phyloP scores from a whole-genome alignment of 495 filamentous ascomycete species.

The Neurospora sublineolata region DNA sequence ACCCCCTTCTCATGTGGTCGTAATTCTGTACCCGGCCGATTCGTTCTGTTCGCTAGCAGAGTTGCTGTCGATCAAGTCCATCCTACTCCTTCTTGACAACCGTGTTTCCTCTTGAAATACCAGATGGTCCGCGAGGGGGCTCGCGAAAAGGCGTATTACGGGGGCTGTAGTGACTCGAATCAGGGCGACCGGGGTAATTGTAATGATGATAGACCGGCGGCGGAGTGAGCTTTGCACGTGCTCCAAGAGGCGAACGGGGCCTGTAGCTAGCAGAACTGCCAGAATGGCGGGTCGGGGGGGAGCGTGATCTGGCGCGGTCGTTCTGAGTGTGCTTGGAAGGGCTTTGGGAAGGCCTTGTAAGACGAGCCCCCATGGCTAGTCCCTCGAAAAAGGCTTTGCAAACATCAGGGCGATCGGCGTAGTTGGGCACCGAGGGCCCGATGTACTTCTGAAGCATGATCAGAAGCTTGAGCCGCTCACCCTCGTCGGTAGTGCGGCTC shows the following conservation, averaged over 20 bases:
- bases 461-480: conserved; percentile 1
- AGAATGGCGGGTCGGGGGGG: neutral
- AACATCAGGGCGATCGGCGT: conserved; percentile 3
- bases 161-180: conserved; percentile 2
- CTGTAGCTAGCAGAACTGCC: neutral
- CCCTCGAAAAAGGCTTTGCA: conserved; percentile 22
- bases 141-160: neutral
- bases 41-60: neutral
- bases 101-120: neutral
- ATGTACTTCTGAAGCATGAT: neutral
- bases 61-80: neutral
- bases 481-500: neutral
- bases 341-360: neutral
- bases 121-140: neutral
- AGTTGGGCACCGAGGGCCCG: conserved; percentile 2
- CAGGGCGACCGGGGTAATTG: neutral
- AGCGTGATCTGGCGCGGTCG: neutral
- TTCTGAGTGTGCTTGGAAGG: neutral
- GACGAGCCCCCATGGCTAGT: conserved; percentile 14
- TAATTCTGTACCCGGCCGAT: neutral
- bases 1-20: neutral
- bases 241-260: conserved; percentile 10
- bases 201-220: neutral
- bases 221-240: neutral
- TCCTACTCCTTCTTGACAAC: neutral